Percentiles rank a stretch among this genome's conserved stretches.
Evolutionary conservation across 2,329 filamentous ascomycete genomes (phyloP).

Genomic region (Fusarium vanettenii): DNA sequence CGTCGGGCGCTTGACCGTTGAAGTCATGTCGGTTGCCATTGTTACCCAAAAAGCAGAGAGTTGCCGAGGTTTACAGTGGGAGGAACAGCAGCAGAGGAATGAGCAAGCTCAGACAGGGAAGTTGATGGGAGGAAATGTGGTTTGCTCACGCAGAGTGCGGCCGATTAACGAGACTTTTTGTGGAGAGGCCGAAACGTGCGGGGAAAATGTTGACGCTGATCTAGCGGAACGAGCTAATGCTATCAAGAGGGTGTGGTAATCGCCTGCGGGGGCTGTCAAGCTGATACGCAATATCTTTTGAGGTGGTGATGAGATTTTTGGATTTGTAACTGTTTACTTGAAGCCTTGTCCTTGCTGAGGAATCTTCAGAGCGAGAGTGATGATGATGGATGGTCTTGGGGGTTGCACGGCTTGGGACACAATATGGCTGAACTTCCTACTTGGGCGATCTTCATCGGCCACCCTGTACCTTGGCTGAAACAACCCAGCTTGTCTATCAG

Average conservation of each 20-base stretch:
- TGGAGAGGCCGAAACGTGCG: background rate
- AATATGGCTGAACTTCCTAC: background rate
- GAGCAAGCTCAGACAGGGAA: background rate
- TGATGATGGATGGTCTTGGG: background rate
- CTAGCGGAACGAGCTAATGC: background rate
- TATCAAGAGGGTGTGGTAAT: background rate
- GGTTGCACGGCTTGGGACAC: background rate
- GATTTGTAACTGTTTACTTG: background rate
- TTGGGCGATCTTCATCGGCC: background rate
- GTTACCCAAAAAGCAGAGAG: slow-evolving; percentile 2
- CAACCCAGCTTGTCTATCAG: background rate
- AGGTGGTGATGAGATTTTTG: background rate
- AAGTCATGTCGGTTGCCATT: slow-evolving; percentile 14
- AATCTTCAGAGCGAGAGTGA: background rate
- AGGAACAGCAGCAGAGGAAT: background rate
- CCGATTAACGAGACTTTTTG: background rate
- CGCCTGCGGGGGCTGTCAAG: background rate
- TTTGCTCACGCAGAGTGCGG: background rate
- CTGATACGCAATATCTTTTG: background rate
- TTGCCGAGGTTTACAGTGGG: background rate
- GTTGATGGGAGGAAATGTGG: background rate
- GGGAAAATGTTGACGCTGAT: background rate
- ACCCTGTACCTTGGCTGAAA: background rate
- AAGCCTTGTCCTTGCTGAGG: background rate
- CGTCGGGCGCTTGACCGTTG: slow-evolving; percentile 17